Evolutionary conservation across 768 basidiomycete species (phyloP).

Genomic region (Termitomyces sp.): DNA sequence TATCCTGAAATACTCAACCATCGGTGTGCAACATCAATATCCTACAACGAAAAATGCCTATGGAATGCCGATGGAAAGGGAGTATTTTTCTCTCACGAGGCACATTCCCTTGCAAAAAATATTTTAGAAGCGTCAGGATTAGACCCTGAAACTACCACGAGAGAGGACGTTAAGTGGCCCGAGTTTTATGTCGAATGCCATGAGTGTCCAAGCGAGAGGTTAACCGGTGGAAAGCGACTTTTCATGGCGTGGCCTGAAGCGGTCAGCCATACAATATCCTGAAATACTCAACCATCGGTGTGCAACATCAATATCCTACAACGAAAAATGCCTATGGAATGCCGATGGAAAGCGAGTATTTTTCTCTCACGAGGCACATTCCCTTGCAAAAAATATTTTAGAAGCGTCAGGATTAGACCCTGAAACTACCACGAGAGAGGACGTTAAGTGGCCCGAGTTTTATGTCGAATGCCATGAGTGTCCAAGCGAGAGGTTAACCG

Average conservation of each 20-base stretch:
- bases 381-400: background rate
- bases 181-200: background rate
- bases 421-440: background rate
- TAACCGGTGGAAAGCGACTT: too few relatives aligned
- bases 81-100: background rate
- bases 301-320: background rate
- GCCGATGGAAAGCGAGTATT: background rate
- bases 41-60: background rate
- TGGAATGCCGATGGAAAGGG: background rate
- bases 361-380: background rate
- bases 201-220: background rate
- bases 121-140: slow-evolving; percentile 9
- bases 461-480: slow-evolving; percentile 7
- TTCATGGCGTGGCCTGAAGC: too few relatives aligned
- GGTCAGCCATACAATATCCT: slow-evolving; percentile 5
- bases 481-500: background rate
- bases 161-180: background rate
- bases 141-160: background rate
- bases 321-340: background rate
- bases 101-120: background rate
- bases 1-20: slow-evolving; percentile 5
- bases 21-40: background rate
- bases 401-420: slow-evolving; percentile 9
- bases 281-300: background rate
- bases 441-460: slow-evolving; percentile 1